Conservation (phyloP, 768 basidiomycete species). For the Tylopilus felleus region DNA sequence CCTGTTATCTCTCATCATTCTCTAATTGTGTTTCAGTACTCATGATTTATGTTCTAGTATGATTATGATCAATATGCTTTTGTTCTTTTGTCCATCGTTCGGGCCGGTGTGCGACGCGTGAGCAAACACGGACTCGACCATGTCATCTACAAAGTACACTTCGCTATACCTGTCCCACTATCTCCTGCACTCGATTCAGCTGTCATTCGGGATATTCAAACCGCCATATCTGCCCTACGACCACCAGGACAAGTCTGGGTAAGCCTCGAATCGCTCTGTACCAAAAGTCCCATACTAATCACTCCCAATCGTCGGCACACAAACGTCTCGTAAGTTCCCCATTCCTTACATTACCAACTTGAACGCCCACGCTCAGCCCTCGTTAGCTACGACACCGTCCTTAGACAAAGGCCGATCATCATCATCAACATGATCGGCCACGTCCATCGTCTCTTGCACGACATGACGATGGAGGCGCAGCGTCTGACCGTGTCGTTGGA, state of each 20-base stretch:
- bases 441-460: slow-evolving; percentile 66
- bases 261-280: slow-evolving; percentile 13
- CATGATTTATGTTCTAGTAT: too few relatives aligned
- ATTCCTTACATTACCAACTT: neutral
- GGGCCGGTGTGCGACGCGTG: too few relatives aligned
- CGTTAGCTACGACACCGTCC: slow-evolving; percentile 70
- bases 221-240: slow-evolving; percentile 70
- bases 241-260: slow-evolving; percentile 67
- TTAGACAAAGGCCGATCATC: slow-evolving; percentile 81
- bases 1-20: too few relatives aligned
- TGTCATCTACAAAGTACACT: too few relatives aligned
- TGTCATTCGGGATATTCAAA: slow-evolving; percentile 38
- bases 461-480: slow-evolving; percentile 44
- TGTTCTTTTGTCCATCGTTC: too few relatives aligned
- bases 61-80: too few relatives aligned
- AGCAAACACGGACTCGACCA: too few relatives aligned
- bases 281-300: neutral
- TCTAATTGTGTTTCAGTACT: too few relatives aligned
- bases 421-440: slow-evolving; percentile 77
- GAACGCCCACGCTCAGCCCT: neutral
- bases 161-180: too few relatives aligned
- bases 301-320: neutral
- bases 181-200: too few relatives aligned
- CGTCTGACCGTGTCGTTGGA: slow-evolving; percentile 8
- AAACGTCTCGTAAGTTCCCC: slow-evolving; percentile 63